A percentile compares a stretch with the other conserved stretches of the same genome.
phyloP scores from a whole-genome alignment of 225 moss, liverwort and hornwort species.

The Pseudoscleropodium purum region DNA sequence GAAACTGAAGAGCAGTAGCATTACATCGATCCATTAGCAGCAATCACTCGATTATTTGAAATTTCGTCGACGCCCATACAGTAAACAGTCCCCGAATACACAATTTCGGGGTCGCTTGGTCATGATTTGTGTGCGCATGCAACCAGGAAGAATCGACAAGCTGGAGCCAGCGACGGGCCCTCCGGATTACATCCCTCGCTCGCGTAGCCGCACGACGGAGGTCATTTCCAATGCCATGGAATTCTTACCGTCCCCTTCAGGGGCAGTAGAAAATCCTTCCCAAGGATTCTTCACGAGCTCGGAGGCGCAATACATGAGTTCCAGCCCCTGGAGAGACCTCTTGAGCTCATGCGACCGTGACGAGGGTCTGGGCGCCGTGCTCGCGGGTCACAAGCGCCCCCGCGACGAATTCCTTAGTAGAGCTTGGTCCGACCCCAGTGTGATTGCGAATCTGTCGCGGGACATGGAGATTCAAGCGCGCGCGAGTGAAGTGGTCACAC shows the following conservation, averaged over 20 bases:
- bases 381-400: slow-evolving; percentile 25
- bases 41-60: background rate
- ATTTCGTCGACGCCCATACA: background rate
- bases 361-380: slow-evolving; percentile 23
- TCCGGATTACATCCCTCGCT: slow-evolving; percentile 22
- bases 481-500: background rate
- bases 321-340: background rate
- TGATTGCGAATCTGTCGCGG: background rate
- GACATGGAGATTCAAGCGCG: background rate
- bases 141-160: slow-evolving; percentile 37
- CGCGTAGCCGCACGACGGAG: slow-evolving; percentile 8
- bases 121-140: slow-evolving; percentile 43
- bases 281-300: background rate
- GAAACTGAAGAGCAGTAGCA: background rate
- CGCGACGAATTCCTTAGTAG: background rate
- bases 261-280: background rate
- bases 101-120: background rate
- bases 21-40: background rate
- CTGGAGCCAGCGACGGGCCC: slow-evolving; percentile 33
- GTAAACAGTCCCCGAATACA: background rate
- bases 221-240: background rate
- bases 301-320: background rate
- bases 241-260: background rate
- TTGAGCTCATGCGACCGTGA: background rate
- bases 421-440: background rate